A percentile compares a stretch with the other conserved stretches of the same genome.
Evolutionary conservation across 192 early-diverging fungal species (phyloP).

Genomic region (Piromyces finnis): DNA sequence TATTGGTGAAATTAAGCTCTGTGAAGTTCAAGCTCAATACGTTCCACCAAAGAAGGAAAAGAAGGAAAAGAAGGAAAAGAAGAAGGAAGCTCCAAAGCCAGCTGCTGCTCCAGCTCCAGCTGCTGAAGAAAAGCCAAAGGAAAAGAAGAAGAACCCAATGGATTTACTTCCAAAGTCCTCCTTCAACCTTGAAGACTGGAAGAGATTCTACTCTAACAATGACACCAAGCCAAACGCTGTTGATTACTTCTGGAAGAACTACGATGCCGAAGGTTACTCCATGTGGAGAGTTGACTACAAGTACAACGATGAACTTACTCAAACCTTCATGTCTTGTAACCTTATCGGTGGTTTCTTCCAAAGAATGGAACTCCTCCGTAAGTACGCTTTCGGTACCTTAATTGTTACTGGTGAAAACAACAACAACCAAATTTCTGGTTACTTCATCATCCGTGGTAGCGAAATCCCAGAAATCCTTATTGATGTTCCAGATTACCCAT

Average conservation of each 20-base stretch:
- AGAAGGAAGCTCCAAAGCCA: conserved; percentile 35
- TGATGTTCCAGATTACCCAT: conserved; percentile 78
- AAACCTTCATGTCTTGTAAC: conserved; percentile 84
- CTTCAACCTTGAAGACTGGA: conserved; percentile 83
- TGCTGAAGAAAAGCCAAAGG: conserved; percentile 26
- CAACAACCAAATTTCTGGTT: conserved; percentile 79
- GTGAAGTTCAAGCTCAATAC: conserved; percentile 11
- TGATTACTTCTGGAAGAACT: conserved; percentile 90
- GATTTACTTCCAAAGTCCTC: conserved; percentile 5
- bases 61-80: conserved; percentile 36
- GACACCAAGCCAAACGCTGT: conserved; percentile 65
- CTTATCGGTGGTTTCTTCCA: conserved; percentile 82
- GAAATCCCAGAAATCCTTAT: conserved; percentile 57
- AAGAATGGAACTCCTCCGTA: conserved; percentile 78
- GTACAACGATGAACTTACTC: conserved; percentile 84
- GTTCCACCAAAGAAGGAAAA: conserved; percentile 16
- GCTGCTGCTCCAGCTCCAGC: conserved; percentile 62
- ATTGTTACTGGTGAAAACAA: conserved; percentile 65
- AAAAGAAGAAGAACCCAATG: neutral
- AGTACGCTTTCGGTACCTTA: conserved; percentile 86
- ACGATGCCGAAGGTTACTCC: conserved; percentile 71
- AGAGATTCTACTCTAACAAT: conserved; percentile 96
- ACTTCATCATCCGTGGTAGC: conserved; percentile 83
- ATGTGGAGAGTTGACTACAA: conserved; percentile 88
- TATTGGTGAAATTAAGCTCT: conserved; percentile 48